Evolutionary conservation across 2,329 filamentous ascomycete genomes (phyloP).

Genomic region (Pseudodiploospora longispora): DNA sequence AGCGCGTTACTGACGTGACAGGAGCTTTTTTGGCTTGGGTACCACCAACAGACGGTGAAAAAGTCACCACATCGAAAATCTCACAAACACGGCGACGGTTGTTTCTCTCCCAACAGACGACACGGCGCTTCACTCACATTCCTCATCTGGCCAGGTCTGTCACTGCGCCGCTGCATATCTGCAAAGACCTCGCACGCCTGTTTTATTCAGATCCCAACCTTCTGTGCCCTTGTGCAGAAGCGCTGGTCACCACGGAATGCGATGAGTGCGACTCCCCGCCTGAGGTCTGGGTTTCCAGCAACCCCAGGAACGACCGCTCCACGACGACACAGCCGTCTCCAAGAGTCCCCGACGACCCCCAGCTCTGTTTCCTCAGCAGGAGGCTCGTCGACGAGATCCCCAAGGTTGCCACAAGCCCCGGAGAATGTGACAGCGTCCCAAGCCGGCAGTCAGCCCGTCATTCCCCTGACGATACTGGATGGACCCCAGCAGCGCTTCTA

Average conservation of each 20-base stretch:
- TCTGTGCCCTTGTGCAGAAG: slow-evolving; percentile 13
- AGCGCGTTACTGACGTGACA: too few species aligned
- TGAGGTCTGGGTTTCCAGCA: slow-evolving; percentile 73
- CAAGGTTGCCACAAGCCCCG: slow-evolving; percentile 39
- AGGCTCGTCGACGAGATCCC: slow-evolving; percentile 11
- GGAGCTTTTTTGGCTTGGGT: too few species aligned
- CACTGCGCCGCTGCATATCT: too few species aligned
- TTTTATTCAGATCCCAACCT: not conserved
- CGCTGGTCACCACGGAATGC: slow-evolving; percentile 43
- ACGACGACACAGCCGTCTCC: slow-evolving; percentile 15
- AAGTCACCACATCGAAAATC: too few species aligned
- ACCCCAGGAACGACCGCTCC: slow-evolving; percentile 52
- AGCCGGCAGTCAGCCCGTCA: slow-evolving; percentile 50
- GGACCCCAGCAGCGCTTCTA: slow-evolving; percentile 88
- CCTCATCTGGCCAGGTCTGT: too few species aligned
- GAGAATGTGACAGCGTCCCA: slow-evolving; percentile 25
- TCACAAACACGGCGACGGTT: too few species aligned
- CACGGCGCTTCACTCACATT: too few species aligned
- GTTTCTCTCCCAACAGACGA: too few species aligned
- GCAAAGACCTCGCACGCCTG: not conserved
- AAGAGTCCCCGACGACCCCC: slow-evolving; percentile 25
- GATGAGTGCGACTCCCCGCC: slow-evolving; percentile 77
- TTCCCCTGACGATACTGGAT: slow-evolving; percentile 76
- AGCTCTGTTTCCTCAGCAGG: slow-evolving; percentile 21
- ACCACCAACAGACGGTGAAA: too few species aligned